Evolutionary conservation across 1,139 yeast genomes (phyloP).

Genomic region (Geotrichum restrictum): DNA sequence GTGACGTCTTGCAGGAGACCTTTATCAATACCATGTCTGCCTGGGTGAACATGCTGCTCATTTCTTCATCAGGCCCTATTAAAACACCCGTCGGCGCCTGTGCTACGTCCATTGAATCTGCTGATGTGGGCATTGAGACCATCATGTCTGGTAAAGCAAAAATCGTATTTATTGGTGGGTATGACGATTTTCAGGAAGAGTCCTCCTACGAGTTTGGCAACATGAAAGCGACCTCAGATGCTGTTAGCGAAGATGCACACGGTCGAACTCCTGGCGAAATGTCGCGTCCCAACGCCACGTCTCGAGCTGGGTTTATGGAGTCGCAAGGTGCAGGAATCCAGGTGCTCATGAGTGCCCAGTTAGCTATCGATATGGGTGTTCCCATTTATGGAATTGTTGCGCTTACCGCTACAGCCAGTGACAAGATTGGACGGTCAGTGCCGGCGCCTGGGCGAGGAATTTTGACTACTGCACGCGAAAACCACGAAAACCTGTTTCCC

Average conservation of each 20-base stretch:
- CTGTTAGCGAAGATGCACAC: slow-evolving; percentile 78
- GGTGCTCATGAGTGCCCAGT: slow-evolving; percentile 88
- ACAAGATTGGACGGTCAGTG: slow-evolving; percentile 96
- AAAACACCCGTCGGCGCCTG: slow-evolving; percentile 99
- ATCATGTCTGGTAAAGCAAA: slow-evolving; percentile 90
- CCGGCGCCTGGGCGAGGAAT: slow-evolving; percentile 99
- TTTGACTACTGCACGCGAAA: slow-evolving; percentile 95
- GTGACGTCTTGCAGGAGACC: slow-evolving; percentile 94
- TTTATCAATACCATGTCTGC: slow-evolving; percentile 98
- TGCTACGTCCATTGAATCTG: slow-evolving; percentile 97
- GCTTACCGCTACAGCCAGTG: slow-evolving; percentile 92
- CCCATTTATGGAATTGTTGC: slow-evolving; percentile 96
- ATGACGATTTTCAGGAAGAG: slow-evolving; percentile 98
- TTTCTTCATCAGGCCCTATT: slow-evolving; percentile 96
- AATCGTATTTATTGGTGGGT: slow-evolving; percentile 96
- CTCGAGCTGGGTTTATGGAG: slow-evolving; percentile 98
- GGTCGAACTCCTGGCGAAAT: slow-evolving; percentile 97
- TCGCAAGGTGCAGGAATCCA: slow-evolving; percentile 99
- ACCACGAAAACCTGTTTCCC: slow-evolving; percentile 73
- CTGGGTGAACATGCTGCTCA: slow-evolving; percentile 96
- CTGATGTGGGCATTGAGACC: slow-evolving; percentile 92
- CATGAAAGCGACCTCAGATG: slow-evolving; percentile 96
- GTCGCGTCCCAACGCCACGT: slow-evolving; percentile 96
- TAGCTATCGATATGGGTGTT: slow-evolving; percentile 96
- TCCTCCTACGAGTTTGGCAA: slow-evolving; percentile 96